phyloP scores from a whole-genome alignment of 306 rosid species.

The Lablab purpureus region DNA sequence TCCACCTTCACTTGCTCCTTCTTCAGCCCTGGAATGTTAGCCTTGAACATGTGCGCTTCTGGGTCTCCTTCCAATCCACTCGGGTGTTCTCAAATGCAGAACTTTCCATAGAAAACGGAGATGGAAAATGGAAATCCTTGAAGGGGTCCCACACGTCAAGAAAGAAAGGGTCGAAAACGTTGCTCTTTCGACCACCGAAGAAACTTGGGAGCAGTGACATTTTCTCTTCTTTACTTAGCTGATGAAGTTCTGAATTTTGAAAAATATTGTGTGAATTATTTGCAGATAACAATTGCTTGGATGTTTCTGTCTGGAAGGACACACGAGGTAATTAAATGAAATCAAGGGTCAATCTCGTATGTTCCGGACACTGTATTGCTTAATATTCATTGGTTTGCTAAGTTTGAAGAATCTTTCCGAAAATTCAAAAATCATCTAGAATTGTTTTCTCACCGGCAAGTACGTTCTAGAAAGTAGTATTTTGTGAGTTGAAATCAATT shows the following conservation, averaged over 20 bases:
- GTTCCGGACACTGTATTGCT: too few relatives aligned
- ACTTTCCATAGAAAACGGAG: not conserved
- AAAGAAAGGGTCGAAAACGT: not conserved
- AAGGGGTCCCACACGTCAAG: not conserved
- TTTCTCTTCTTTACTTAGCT: not conserved
- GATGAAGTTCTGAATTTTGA: not conserved
- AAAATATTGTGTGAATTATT: not conserved
- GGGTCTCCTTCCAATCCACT: conserved; percentile 20
- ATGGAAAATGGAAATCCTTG: not conserved
- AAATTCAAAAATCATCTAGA: not conserved
- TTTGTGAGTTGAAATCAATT: too few relatives aligned
- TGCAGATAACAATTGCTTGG: not conserved
- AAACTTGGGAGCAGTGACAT: conserved; percentile 26
- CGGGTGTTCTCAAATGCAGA: not conserved
- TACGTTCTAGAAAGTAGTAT: too few relatives aligned
- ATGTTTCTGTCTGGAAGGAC: not conserved
- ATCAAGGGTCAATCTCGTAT: not conserved
- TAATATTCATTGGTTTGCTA: too few relatives aligned
- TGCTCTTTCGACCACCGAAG: not conserved
- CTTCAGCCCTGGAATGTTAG: conserved; percentile 1
- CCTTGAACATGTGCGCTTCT: conserved; percentile 12
- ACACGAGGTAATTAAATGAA: not conserved
- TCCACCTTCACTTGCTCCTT: conserved; percentile 13
- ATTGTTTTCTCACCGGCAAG: not conserved
- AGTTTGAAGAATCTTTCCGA: too few relatives aligned